A percentile compares a stretch with the other conserved stretches of the same genome.
These are phyloP conservation scores for Draba incana DNA, from an alignment of 345 rosid genomes.

Conservation along the genomic window DNA sequence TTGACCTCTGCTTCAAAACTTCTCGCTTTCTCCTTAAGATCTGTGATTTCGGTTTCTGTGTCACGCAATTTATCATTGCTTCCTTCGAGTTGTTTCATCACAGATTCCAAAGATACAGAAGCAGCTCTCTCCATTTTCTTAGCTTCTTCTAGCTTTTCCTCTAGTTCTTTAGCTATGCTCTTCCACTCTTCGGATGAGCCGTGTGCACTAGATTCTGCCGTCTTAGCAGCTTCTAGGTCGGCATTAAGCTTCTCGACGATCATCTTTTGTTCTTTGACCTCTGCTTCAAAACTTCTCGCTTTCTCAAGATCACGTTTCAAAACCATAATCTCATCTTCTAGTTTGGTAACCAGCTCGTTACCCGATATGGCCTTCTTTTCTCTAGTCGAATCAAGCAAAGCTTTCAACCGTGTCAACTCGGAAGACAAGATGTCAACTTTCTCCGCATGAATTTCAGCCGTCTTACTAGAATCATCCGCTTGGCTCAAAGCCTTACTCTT, in stretches of 20 bases:
- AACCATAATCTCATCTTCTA: slow-evolving; percentile 58
- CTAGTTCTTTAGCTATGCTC: slow-evolving; percentile 60
- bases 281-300: slow-evolving; percentile 52
- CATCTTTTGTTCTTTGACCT: slow-evolving; percentile 62
- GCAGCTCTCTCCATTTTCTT: slow-evolving; percentile 79
- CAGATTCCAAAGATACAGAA: slow-evolving; percentile 78
- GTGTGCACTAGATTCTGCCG: slow-evolving; percentile 86
- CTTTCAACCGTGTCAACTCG: slow-evolving; percentile 69
- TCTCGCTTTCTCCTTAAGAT: slow-evolving; percentile 65
- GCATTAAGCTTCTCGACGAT: slow-evolving; percentile 71
- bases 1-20: slow-evolving; percentile 54
- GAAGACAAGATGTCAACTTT: slow-evolving; percentile 79
- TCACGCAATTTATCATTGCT: slow-evolving; percentile 74
- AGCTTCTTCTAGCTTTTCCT: slow-evolving; percentile 63
- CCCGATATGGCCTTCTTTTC: slow-evolving; percentile 55
- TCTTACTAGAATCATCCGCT: slow-evolving; percentile 93
- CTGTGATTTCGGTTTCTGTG: slow-evolving; percentile 59
- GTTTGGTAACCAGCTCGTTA: slow-evolving; percentile 51
- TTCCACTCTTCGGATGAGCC: slow-evolving; percentile 77
- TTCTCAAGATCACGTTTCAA: slow-evolving; percentile 64
- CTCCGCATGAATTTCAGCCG: slow-evolving; percentile 76
- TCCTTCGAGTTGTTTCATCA: slow-evolving; percentile 80
- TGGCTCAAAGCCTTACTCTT: slow-evolving; percentile 86
- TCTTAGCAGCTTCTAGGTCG: slow-evolving; percentile 82
- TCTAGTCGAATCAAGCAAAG: slow-evolving; percentile 71